Evolutionary conservation across 495 filamentous ascomycete species (phyloP).

Genomic region (Annulohypoxylon moriforme): DNA sequence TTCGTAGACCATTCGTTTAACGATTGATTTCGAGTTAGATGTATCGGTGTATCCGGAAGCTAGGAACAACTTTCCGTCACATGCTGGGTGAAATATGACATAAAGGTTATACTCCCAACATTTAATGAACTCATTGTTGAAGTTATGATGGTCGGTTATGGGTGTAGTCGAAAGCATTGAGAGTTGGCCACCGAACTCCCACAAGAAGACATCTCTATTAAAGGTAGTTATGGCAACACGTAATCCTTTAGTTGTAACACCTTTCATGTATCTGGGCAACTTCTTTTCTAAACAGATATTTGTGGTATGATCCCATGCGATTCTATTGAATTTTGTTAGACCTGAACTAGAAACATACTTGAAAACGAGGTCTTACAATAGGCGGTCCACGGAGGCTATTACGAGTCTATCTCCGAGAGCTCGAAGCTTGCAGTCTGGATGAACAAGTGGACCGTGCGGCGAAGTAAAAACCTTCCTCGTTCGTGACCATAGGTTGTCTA

Average conservation of each 20-base stretch:
- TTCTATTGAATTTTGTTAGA: slow-evolving; percentile 27
- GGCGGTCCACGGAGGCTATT: slow-evolving; percentile 31
- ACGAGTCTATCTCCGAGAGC: slow-evolving; percentile 49
- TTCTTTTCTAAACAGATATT: slow-evolving; percentile 37
- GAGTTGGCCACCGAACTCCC: slow-evolving; percentile 38
- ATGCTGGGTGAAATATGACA: slow-evolving; percentile 36
- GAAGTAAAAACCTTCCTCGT: slow-evolving; percentile 45
- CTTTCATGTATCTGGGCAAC: slow-evolving; percentile 20
- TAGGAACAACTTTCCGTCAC: slow-evolving; percentile 33
- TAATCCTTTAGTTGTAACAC: slow-evolving; percentile 21
- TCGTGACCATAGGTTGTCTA: slow-evolving; percentile 46
- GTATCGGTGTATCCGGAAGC: slow-evolving; percentile 21
- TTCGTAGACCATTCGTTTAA: slow-evolving; percentile 34
- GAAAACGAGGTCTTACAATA: slow-evolving; percentile 39
- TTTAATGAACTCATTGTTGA: background rate
- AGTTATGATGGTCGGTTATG: background rate
- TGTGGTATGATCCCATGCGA: slow-evolving; percentile 43
- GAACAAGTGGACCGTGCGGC: slow-evolving; percentile 27
- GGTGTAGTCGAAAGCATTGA: slow-evolving; percentile 15
- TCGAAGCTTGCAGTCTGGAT: slow-evolving; percentile 6
- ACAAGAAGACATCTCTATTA: slow-evolving; percentile 38
- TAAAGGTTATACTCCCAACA: slow-evolving; percentile 27
- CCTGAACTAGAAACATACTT: background rate
- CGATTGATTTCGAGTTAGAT: background rate
- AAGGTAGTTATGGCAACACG: slow-evolving; percentile 39